Evolutionary conservation across 2,329 filamentous ascomycete species (phyloP), one percentile per base, ranked within the genome.

Genomic region (Talaromyces funiculosus): DNA sequence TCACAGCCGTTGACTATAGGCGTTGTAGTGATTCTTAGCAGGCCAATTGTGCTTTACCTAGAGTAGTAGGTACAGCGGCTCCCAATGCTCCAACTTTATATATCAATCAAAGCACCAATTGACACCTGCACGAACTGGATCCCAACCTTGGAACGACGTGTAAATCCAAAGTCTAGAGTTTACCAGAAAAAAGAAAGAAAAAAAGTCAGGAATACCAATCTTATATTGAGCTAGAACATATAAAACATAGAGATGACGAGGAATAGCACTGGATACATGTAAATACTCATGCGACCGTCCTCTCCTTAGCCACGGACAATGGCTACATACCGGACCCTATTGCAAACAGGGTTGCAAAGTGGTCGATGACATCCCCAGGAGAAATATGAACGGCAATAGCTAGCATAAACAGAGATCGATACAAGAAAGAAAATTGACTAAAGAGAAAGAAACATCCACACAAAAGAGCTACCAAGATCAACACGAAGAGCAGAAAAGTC

Each of bases 381-480:
- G 22, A 20, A 51, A 33, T 51, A 51, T 35, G 47, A 51, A 33
- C 47, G 14, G 47, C 47, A 33, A 35, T 26, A 54, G 31, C 47
- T 40, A 33, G 35, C 45, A 51, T n/a, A 18, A 42, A 40, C 22
- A 35, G 22, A 53, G 38, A 38, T 33, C 40, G 24, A 57, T 35
- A 33, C 35, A 51, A 51, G 14, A 14, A 22, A 31, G 29, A 24
- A 51, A 38, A 40, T 35, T 51, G 35, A 40, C 26, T 22, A 40
- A 12, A 33, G 10, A 51, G 57, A 42, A 40, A 40, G 37, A 7
- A 33, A 40, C 42, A 58, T 53, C 37, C 43, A 54, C 55, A 49
- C n/a, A 51, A 58, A 61, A 57, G 49, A 38, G 55, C 57, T 49
- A 57, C 60, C 60, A 61, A 61, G 60, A 61, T 61, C 53, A 61